A percentile compares a stretch with the other conserved stretches of the same genome.
phyloP scores from a whole-genome alignment of 371 early-diverging fungal species.

The Rhizopus sp. region DNA sequence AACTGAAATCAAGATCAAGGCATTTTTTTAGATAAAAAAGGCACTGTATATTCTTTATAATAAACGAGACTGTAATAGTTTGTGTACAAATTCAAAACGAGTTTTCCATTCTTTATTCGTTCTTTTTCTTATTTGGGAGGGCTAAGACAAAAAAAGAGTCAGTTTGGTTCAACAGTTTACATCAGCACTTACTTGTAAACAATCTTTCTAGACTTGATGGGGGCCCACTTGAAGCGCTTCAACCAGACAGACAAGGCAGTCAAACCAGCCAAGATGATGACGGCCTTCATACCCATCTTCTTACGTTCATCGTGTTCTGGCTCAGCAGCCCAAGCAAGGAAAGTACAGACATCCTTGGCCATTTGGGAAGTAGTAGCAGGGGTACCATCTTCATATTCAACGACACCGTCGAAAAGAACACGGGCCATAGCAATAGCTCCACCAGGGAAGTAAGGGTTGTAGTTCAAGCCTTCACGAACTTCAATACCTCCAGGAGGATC shows the following conservation, averaged over 20 bases:
- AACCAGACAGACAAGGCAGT: conserved; percentile 69
- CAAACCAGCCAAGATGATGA: conserved; percentile 64
- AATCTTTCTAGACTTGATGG: conserved; percentile 82
- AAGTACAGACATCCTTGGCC: conserved; percentile 95
- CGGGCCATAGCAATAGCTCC: conserved; percentile 98
- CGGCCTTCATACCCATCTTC: conserved; percentile 92
- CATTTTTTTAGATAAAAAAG: conserved; percentile 8
- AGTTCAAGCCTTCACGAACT: conserved; percentile 94
- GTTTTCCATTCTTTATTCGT: too few relatives aligned
- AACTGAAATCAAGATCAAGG: conserved; percentile 12
- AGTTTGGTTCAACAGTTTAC: neutral
- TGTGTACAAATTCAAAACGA: too few relatives aligned
- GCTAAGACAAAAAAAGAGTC: conserved; percentile 4
- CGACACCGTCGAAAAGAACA: conserved; percentile 89
- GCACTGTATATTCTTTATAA: neutral
- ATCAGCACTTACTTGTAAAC: conserved; percentile 60
- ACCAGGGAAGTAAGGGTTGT: conserved; percentile 99
- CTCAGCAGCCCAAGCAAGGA: conserved; percentile 94
- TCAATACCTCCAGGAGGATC: conserved; percentile 96
- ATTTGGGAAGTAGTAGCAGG: conserved; percentile 97
- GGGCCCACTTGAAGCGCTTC: conserved; percentile 81
- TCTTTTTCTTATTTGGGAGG: conserved; percentile 20
- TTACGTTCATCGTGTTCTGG: conserved; percentile 98
- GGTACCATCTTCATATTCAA: conserved; percentile 98
- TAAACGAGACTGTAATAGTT: neutral